These are phyloP conservation scores for Gryganskiella cystojenkinii DNA, from an alignment of 192 early-diverging fungal species.

Conservation along the genomic window DNA sequence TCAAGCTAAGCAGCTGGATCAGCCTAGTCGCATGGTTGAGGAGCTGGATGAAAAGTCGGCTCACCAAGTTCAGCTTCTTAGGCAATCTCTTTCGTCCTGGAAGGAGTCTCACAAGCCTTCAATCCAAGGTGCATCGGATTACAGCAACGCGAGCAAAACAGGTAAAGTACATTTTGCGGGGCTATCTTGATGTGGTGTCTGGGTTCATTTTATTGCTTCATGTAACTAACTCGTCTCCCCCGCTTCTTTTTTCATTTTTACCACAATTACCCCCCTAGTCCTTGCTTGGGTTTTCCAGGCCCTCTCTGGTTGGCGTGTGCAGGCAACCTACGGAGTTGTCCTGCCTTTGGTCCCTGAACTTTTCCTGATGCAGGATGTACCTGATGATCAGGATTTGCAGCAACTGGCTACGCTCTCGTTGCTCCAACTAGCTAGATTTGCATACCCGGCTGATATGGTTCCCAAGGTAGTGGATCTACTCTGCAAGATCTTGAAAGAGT, in stretches of 20 bases:
- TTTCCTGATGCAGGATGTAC: constrained; percentile 77
- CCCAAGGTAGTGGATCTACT: constrained; percentile 65
- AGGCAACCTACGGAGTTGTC: constrained; percentile 69
- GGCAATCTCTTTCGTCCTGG: constrained; percentile 53
- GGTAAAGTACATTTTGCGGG: constrained; percentile 48
- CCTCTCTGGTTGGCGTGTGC: constrained; percentile 59
- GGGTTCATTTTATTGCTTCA: neutral
- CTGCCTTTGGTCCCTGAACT: constrained; percentile 64
- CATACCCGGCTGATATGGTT: constrained; percentile 65
- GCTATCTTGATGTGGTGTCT: neutral
- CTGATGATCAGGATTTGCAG: constrained; percentile 79
- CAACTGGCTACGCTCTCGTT: constrained; percentile 62
- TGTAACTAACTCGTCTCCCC: too few relatives aligned
- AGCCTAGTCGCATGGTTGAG: constrained; percentile 43
- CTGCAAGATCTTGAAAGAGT: constrained; percentile 59
- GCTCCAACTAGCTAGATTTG: constrained; percentile 59
- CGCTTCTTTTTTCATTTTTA: neutral
- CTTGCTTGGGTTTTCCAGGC: constrained; percentile 73
- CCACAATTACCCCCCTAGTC: constrained; percentile 53
- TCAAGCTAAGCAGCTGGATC: neutral
- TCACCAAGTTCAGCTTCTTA: constrained; percentile 41
- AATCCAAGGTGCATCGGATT: constrained; percentile 63
- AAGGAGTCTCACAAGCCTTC: constrained; percentile 49
- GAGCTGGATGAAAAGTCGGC: constrained; percentile 36
- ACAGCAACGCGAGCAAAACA: constrained; percentile 81